Base-by-base conservation (phyloP, 2,329 filamentous ascomycete species). In the Cercospora nicotianae region DNA sequence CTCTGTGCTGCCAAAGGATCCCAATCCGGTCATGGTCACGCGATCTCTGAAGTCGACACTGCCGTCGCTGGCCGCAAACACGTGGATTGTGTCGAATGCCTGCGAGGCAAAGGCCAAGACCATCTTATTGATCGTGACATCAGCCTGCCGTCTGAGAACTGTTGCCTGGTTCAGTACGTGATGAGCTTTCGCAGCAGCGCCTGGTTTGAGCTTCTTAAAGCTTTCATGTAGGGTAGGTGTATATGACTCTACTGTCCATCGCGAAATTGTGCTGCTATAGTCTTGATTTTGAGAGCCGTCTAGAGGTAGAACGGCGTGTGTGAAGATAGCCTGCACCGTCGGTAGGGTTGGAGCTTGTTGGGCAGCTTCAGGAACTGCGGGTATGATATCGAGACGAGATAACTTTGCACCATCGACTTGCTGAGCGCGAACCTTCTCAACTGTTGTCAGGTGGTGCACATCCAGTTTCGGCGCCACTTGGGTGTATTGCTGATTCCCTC, bases 11-110 rank as follows among this genome's bases (percentile, higher is more conserved):
- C 86, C 84, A 65, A 90, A 86, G 5, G 86, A 85, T 70, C 94
- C 82, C 8, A 70, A 63, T 63, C 89, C 85, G 4, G 87, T 84
- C 86, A 96, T 90, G 0, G 87, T 91, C 59, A 86, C 84, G 10
- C 93, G 87, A 75, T 96, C 91, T 65, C 92, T 88, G 78, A 94
- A 92, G 72, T 95, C 90, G 3, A 96, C 83, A 0, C 89, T 90
- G 10, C 94, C 92, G 76, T 97, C 93, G 69, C 91, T 91, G 73
- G 92, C 92, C 28, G 86, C 86, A 67, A 97, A 83, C 31, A 90
- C 89, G 2, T 97, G 71, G 1, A 91, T 84, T 67, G 88, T 92
- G 60, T 91, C 90, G 68, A 90, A 88, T 73, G 91, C 90, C 18
- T 91, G 83, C 2, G 88, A 82, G 58, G 90, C 86, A 31, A 95